Evolutionary conservation across 1,284 basidiomycete species (phyloP).

Genomic region (Cystobasidiaceae sp.): DNA sequence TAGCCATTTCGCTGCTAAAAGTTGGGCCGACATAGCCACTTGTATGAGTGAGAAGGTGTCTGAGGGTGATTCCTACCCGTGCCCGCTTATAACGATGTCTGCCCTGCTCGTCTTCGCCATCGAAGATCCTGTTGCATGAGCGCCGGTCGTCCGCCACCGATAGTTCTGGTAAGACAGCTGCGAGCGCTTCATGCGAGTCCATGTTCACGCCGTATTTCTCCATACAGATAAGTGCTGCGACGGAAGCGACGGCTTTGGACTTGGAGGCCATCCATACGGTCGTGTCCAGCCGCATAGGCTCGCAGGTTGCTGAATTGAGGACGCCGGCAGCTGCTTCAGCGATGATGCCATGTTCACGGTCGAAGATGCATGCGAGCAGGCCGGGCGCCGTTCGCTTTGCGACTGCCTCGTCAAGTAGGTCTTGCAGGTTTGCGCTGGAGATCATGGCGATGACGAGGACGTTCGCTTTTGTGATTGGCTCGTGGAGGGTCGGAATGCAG

Average conservation of each 20-base stretch:
- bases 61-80: slow-evolving; percentile 3
- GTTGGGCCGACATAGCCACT: slow-evolving; percentile 9
- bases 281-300: slow-evolving; percentile 11
- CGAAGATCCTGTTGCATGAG: background rate
- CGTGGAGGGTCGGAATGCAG: no score
- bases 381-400: slow-evolving; percentile 12
- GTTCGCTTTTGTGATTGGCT: no score
- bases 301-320: background rate
- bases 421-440: background rate
- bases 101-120: background rate
- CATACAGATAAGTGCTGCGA: background rate
- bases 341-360: background rate
- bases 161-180: slow-evolving; percentile 29
- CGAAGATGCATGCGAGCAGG: slow-evolving; percentile 24
- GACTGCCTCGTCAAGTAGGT: slow-evolving; percentile 18
- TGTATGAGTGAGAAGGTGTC: slow-evolving; percentile 32
- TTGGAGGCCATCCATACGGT: slow-evolving; percentile 12
- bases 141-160: background rate
- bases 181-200: slow-evolving; percentile 30
- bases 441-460: no score
- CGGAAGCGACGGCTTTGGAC: slow-evolving; percentile 3
- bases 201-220: slow-evolving; percentile 27
- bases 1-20: background rate
- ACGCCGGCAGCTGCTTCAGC: slow-evolving; percentile 8
- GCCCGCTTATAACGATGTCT: background rate